A percentile compares a stretch with the other conserved stretches of the same genome.
Conservation (phyloP, 441 rosid genomes). For the Gossypium aridum region DNA sequence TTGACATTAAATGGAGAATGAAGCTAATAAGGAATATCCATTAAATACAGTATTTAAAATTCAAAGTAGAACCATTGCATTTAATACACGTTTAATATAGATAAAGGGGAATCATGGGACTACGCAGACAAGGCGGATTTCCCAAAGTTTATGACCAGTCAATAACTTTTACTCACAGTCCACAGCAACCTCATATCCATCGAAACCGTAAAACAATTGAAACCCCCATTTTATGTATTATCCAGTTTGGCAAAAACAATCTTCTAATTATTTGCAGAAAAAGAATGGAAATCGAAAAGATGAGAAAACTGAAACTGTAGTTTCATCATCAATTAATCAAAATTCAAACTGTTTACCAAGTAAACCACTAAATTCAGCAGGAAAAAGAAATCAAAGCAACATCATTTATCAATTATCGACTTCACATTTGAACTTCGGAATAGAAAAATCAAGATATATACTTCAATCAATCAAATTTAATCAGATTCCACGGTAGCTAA, state of each 20-base stretch:
- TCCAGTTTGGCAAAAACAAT: neutral
- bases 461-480: neutral
- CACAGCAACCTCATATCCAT: neutral
- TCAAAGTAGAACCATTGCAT: neutral
- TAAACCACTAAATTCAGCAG: neutral
- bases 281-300: neutral
- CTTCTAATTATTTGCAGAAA: neutral
- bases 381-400: neutral
- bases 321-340: neutral
- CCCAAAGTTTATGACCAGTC: conserved; percentile 8
- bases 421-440: neutral
- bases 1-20: neutral
- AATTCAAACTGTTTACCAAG: neutral
- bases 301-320: neutral
- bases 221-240: neutral
- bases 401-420: neutral
- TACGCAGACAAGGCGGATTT: conserved; percentile 17
- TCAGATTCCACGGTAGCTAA: neutral
- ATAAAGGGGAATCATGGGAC: neutral
- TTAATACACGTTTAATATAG: neutral
- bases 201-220: neutral
- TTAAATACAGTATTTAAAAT: neutral
- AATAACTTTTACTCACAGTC: neutral
- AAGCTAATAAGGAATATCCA: neutral
- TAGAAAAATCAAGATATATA: neutral